Base-by-base conservation (phyloP, 192 early-diverging fungal species). In the Umbelopsis sp. region DNA sequence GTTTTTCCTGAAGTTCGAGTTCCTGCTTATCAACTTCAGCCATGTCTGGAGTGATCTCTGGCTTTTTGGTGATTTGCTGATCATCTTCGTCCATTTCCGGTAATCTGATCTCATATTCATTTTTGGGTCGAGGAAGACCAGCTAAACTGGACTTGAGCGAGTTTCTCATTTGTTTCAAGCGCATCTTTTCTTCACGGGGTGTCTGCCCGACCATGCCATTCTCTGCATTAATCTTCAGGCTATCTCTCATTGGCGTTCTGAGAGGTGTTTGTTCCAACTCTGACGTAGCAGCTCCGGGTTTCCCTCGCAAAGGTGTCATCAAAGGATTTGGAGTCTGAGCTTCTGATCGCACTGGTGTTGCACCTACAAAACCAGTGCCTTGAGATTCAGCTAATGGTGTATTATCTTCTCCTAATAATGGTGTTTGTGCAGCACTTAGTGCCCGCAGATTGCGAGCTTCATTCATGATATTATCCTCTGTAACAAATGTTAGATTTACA, bases 71-170 rank as follows among this genome's bases (percentile, higher is more conserved):
- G 13, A 72, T 67, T 30, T 50, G 72, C n/a, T 73, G 80, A n/a
- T 75, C 75, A 8, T 83, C 78, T 21, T 81, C 74, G 35, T 71
- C 67, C 33, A 80, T 58, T 21, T 94, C 91, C 1, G 96, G 97
- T 58, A 97, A 76, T 12, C 93, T 89, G 66, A 99, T 88, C 67
- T 95, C 92, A 78, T 96, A 96, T 69, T 97, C 93, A 75, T 97
- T 98, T 50, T 91, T 91, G 47, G 97, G 97, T 67, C 85, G 82
- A 1, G 97, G 97, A 16, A 99, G 79, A 25, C 79, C 66, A 4
- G 81, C 81, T 23, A 97, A 89, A 37, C 90, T 85, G 55, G 82
- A 84, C 27, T 86, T 73, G 11, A 99, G 84, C 64, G 91, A 89
- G 70, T 92, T 88, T 16, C 89, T 89, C 25, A 93, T 71, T 12